Conservation (phyloP, 495 filamentous ascomycete species). For the Lasiosphaeria miniovina region DNA sequence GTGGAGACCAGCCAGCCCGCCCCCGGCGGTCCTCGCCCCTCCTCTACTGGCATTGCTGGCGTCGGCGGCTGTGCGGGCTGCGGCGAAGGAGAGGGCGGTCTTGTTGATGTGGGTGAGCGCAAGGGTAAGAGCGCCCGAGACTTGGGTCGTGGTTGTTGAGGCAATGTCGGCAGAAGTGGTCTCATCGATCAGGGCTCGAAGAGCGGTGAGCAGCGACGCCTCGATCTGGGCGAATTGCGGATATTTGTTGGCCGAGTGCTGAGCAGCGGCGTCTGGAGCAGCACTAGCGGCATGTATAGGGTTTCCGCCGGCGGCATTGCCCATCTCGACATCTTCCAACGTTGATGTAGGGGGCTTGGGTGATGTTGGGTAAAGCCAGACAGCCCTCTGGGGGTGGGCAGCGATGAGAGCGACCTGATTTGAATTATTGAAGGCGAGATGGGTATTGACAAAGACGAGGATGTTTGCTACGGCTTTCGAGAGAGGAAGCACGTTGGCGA, state of each 20-base stretch:
- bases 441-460: conserved; percentile 93
- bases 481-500: conserved; percentile 73
- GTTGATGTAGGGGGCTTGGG: conserved; percentile 26
- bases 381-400: conserved; percentile 75
- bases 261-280: conserved; percentile 6
- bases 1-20: conserved; percentile 52
- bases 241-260: conserved; percentile 81
- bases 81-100: conserved; percentile 39
- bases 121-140: conserved; percentile 87
- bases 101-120: conserved; percentile 86
- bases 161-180: conserved; percentile 60
- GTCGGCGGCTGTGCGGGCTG: conserved; percentile 16
- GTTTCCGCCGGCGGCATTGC: conserved; percentile 27
- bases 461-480: conserved; percentile 83
- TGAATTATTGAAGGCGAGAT: conserved; percentile 86
- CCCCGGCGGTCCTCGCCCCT: conserved; percentile 23
- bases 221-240: conserved; percentile 86
- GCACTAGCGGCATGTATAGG: too few relatives aligned
- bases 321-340: conserved; percentile 45
- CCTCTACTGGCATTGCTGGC: conserved; percentile 30
- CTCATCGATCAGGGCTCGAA: conserved; percentile 63
- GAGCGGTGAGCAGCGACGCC: conserved; percentile 65
- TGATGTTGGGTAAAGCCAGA: conserved; percentile 77
- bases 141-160: conserved; percentile 65
- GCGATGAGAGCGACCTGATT: conserved; percentile 93